Conservation (phyloP, 345 rosid species). For the Sonneratia caseolaris region DNA sequence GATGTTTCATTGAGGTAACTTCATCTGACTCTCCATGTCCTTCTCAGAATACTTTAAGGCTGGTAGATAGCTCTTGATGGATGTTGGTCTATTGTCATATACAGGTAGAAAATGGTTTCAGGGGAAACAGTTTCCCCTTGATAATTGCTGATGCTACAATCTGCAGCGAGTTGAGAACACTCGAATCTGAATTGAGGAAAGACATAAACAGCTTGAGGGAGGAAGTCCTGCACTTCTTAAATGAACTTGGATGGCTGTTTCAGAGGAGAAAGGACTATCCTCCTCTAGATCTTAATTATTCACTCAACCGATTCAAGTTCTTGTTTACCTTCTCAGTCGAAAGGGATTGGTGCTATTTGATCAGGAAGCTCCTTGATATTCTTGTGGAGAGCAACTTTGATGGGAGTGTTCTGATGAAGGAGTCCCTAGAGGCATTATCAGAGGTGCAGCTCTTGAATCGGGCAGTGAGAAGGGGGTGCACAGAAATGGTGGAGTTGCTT, state of each 20-base stretch:
- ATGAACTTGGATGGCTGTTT: slow-evolving; percentile 94
- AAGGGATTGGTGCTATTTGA: slow-evolving; percentile 58
- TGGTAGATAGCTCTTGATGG: slow-evolving; percentile 8
- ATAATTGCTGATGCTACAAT: slow-evolving; percentile 70
- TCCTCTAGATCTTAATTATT: slow-evolving; percentile 29
- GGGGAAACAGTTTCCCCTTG: slow-evolving; percentile 70
- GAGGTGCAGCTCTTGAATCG: slow-evolving; percentile 70
- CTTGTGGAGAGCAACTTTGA: slow-evolving; percentile 42
- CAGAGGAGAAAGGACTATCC: slow-evolving; percentile 38
- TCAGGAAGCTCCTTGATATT: slow-evolving; percentile 50
- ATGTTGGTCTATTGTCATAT: slow-evolving; percentile 5
- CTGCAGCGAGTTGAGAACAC: slow-evolving; percentile 67
- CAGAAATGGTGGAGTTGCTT: slow-evolving; percentile 59
- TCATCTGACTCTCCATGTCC: slow-evolving; percentile 8
- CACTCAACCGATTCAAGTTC: slow-evolving; percentile 60
- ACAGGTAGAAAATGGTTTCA: slow-evolving; percentile 88
- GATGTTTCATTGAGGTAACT: slow-evolving; percentile 80
- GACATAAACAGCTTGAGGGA: slow-evolving; percentile 51
- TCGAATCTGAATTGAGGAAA: slow-evolving; percentile 55
- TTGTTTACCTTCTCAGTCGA: slow-evolving; percentile 64
- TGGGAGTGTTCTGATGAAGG: slow-evolving; percentile 31
- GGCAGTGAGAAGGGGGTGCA: slow-evolving; percentile 62
- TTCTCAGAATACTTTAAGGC: neutral
- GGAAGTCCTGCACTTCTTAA: slow-evolving; percentile 60
- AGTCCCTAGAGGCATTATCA: slow-evolving; percentile 38